Base-by-base conservation (phyloP, 345 rosid species). In the Mallotus nudiflorus region DNA sequence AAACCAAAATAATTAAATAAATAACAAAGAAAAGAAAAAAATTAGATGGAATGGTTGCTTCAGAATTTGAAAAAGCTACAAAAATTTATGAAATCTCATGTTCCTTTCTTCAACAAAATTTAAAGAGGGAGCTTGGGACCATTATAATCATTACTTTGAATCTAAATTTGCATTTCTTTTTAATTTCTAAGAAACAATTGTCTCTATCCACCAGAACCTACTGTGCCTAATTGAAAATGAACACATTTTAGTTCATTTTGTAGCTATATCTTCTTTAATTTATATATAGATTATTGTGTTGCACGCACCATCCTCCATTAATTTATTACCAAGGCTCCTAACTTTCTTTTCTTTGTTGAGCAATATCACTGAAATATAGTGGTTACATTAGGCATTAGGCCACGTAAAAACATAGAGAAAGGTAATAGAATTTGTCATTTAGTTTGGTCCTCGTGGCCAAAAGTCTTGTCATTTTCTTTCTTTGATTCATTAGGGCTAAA, bases 401-500 rank as follows among this genome's bases (percentile, higher is more conserved):
- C 48, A 50, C 20, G 13, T 45, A 42, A 65, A 42, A 65, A 63
- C 71, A n/a, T 3, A 39, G 31, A 37, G 57, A 15, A 33, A 64
- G 50, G 49, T 18, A 45, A 40, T 58, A 58, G 58, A 57, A 50
- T 67, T 57, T 66, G 73, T 65, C 77, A 69, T 48, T 52, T 46
- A 12, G 40, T 66, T 67, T 50, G 63, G 63, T 65, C 59, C 73
- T 70, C 49, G 80, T 73, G 72, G 73, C 55, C 55, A 63, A 62
- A 49, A 39, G 46, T 59, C 54, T 53, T 78, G 81, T 77, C 82
- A 40, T 71, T 73, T 77, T 74, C 64, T 8, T 71, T 54, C 24
- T 42, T 52, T 55, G 16, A 37, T 76, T 65, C 53, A 50, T 57
- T 67, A 4, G 58, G 33, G 50, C 48, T 57, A 58, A n/a, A 62